Conservation (phyloP, 306 rosid species). For the Sophora flavescens region DNA sequence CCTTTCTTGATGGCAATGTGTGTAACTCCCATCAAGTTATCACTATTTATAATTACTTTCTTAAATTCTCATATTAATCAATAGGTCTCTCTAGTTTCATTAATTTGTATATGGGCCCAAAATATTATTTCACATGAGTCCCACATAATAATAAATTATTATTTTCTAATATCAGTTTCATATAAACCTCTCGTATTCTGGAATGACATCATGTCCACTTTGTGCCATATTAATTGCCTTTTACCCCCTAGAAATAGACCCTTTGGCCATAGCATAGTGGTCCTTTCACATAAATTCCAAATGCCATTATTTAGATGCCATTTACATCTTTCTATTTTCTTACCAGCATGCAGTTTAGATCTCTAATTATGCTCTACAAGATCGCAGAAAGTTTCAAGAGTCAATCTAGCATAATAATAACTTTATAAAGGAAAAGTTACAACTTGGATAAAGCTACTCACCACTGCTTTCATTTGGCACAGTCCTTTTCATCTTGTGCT, state of each 20-base stretch:
- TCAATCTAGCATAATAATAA: constrained; percentile 5
- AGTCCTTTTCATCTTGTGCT: constrained; percentile 14
- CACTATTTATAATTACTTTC: too few relatives aligned
- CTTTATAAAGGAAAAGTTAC: neutral
- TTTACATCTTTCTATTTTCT: neutral
- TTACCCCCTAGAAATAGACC: constrained; percentile 19
- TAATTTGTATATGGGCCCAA: too few relatives aligned
- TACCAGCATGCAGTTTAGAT: constrained; percentile 13
- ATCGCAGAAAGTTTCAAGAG: neutral
- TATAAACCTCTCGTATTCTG: neutral
- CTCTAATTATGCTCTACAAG: constrained; percentile 32
- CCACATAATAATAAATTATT: too few relatives aligned
- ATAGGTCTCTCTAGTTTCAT: too few relatives aligned
- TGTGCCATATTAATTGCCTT: constrained; percentile 37
- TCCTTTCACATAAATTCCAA: constrained; percentile 33
- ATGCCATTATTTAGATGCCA: constrained; percentile 34
- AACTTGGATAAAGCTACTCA: neutral
- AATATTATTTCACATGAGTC: too few relatives aligned
- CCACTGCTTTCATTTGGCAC: neutral
- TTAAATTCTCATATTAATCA: too few relatives aligned
- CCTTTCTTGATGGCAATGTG: too few relatives aligned
- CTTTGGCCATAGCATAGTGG: constrained; percentile 12
- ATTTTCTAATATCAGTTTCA: neutral
- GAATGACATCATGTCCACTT: constrained; percentile 46
- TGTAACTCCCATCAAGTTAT: too few relatives aligned